Evolutionary conservation across 108 stramenopile species (phyloP), one percentile per base, ranked within the genome.

Genomic region (Pseudonitzschia delicatissima): DNA sequence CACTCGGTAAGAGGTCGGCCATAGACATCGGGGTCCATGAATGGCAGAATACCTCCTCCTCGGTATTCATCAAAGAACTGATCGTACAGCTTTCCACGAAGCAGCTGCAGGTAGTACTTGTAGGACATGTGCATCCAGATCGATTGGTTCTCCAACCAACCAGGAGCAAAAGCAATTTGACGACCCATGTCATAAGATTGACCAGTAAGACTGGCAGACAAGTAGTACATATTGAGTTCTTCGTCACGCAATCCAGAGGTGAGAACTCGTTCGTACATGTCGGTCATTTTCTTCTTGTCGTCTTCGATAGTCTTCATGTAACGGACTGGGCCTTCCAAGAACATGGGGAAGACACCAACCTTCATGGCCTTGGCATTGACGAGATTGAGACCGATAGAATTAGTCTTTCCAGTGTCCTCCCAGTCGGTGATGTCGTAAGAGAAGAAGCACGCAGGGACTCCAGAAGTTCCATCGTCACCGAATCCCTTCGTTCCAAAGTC

Each of bases 41-140:
- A 97, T 13, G 96, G 93, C 20, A 94, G 77, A 69, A 97, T 92
- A 66, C 94, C 87, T 23, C 88, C 93, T 25, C 84, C 94, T 67
- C 62, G 78, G 80, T 95, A 91, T 74, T 95, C 97, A 28, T 64
- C 53, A 69, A 87, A 97, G 80, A 97, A 95, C 51, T 91, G 71
- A 35, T 92, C 91, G 81, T 91, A 97, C 28, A 96, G 88, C 83
- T 93, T 90, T 63, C 91, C 97, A 49, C 97, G 87, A 50, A 96
- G 71, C 31, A 97, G 90, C 67, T 97, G 90, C 40, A 97, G 83
- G 74, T 96, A 96, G 66, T 91, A 96, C 70, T 97, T 97, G 88
- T 95, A 97, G 47, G 89, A 91, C 97, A 97, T 97, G 85, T 97
- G 97, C 83, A 93, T 87, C 97, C 97, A 97, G 64, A 97, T 89